These are phyloP conservation scores for Corymbia citriodora DNA, from an alignment of 441 rosid species.

Conservation along the genomic window DNA sequence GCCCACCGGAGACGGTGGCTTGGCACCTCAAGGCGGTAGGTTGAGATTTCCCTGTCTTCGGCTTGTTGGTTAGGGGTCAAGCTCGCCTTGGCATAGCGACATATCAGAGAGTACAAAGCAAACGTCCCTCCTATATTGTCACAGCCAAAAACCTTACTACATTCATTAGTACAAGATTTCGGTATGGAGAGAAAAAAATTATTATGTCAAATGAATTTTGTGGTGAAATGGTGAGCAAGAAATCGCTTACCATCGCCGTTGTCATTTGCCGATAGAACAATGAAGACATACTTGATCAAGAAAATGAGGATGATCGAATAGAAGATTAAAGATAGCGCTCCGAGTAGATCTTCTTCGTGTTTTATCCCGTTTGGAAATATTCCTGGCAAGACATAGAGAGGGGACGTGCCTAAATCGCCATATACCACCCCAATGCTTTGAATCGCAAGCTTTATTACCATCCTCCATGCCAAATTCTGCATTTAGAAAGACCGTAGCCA, in stretches of 20 bases:
- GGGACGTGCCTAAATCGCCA: slow-evolving; percentile 32
- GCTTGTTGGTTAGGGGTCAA: slow-evolving; percentile 15
- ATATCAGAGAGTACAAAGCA: slow-evolving; percentile 29
- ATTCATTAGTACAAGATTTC: neutral
- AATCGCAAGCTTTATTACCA: slow-evolving; percentile 5
- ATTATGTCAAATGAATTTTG: neutral
- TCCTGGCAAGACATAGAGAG: slow-evolving; percentile 20
- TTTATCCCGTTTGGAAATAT: slow-evolving; percentile 19
- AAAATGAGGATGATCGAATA: slow-evolving; percentile 26
- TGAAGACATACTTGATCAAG: slow-evolving; percentile 28
- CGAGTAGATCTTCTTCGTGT: slow-evolving; percentile 21
- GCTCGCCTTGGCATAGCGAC: slow-evolving; percentile 23
- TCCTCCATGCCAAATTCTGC: neutral
- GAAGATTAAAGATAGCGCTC: slow-evolving; percentile 27
- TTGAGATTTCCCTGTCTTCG: slow-evolving; percentile 14
- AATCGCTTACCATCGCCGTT: slow-evolving; percentile 28
- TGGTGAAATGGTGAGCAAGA: neutral
- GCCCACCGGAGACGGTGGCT: slow-evolving; percentile 11
- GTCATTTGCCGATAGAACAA: slow-evolving; percentile 33
- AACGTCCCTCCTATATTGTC: slow-evolving; percentile 27
- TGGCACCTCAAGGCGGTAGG: slow-evolving; percentile 1
- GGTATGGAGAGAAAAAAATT: neutral
- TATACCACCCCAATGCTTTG: slow-evolving; percentile 39
- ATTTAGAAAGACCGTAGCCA: neutral
- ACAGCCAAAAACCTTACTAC: neutral